Evolutionary conservation across 805 yeast species (phyloP), one percentile per base, ranked within the genome.

Genomic region (Grigorovia yakushimaensis): DNA sequence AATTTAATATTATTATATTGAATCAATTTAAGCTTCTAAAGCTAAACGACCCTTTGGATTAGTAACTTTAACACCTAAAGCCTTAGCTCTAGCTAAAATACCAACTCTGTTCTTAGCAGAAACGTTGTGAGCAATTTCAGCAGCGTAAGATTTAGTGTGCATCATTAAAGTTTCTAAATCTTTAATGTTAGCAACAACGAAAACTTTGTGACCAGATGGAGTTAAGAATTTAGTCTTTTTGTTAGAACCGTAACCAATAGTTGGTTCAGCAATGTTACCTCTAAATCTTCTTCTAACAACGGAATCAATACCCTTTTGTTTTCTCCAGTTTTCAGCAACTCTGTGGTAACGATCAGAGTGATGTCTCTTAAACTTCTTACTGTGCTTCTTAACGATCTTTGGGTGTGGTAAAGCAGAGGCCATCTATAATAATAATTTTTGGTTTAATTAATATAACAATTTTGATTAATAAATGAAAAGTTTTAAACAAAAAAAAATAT

Each of bases 231-330:
- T 88, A 72, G 98, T 93, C 82, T 84, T 88, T 81, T 88, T 93
- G 96, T 93, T 88, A 66, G 98, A 88, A 78, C 98, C 97, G 82
- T 87, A 93, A 82, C 99, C 99, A 69, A 93, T 89, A 81, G 85
- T 89, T 81, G 99, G 99, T 82, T 91, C 95, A 68, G 89, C 80
- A 72, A 93, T 87, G 77, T 91, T 84, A 72, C 98, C 98, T 84
- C 97, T 88, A 95, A 93, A 93, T 82, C 93, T 84, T 82, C 98
- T 91, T 82, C 99, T 93, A 73, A 94, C 97, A 79, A 88, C 82
- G 65, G 98, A 89, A 82, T 93, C 99, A 73, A 93, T 93, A 93
- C 99, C 99, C 87, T 93, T 93, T 79, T 94, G 99, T 81, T 93
- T 91, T 88, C 99, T 93, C 98, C 98, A 94, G 83, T 82, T 84